Evolutionary conservation across 208 protist species (phyloP).

Genomic region (Trypanosoma boissoni): DNA sequence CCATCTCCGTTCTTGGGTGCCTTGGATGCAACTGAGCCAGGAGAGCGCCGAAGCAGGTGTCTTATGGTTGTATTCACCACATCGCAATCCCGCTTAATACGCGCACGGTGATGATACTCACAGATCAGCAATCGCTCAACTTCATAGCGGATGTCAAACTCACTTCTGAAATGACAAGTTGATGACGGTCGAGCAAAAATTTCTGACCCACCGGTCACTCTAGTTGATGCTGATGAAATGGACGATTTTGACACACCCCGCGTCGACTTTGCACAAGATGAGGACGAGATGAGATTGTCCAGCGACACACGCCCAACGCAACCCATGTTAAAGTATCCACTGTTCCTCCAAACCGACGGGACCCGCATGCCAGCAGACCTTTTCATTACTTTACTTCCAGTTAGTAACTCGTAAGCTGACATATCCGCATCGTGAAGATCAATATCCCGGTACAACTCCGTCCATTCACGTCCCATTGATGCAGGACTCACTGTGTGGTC

Average conservation of each 20-base stretch:
- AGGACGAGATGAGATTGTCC: too few relatives aligned
- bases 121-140: conserved; percentile 52
- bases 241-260: too few relatives aligned
- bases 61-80: conserved; percentile 10
- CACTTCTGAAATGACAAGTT: not conserved
- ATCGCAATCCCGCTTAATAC: conserved; percentile 17
- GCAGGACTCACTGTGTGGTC: conserved; percentile 2
- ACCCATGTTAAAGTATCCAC: too few relatives aligned
- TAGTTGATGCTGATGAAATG: too few relatives aligned
- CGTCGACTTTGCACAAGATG: too few relatives aligned
- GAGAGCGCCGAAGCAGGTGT: conserved; percentile 13
- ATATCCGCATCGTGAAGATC: not conserved
- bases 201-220: too few relatives aligned
- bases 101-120: conserved; percentile 33
- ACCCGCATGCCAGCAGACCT: too few relatives aligned
- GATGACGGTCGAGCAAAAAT: too few relatives aligned
- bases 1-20: not conserved
- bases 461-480: conserved; percentile 14
- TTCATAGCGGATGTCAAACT: conserved; percentile 32
- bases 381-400: not conserved
- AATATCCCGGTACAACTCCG: conserved; percentile 11
- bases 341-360: too few relatives aligned
- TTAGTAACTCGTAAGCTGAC: not conserved
- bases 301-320: too few relatives aligned
- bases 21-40: not conserved